phyloP scores from a whole-genome alignment of 2,329 filamentous ascomycete species.

The Ceratocystis diversiconidia region DNA sequence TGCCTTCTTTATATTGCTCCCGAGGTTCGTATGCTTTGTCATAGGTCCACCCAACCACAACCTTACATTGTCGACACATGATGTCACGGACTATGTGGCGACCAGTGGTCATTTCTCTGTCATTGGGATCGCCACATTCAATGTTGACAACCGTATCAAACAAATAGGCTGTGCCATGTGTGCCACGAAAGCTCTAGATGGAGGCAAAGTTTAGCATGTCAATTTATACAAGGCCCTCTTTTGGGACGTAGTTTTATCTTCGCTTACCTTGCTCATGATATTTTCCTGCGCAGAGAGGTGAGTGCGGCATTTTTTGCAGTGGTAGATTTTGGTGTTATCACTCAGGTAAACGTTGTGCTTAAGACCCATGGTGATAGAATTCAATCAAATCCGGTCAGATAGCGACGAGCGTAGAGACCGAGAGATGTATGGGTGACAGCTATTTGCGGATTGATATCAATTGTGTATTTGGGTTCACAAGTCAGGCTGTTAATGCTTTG shows the following conservation, averaged over 20 bases:
- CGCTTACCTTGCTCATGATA: constrained; percentile 76
- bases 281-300: constrained; percentile 92
- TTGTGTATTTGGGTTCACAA: neutral
- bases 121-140: constrained; percentile 65
- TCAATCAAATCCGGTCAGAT: neutral
- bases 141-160: constrained; percentile 93
- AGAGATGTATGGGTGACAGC: neutral
- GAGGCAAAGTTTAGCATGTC: neutral
- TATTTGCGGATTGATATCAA: neutral
- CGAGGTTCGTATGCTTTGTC: constrained; percentile 85
- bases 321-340: constrained; percentile 66
- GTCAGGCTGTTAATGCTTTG: neutral
- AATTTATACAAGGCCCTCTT: neutral
- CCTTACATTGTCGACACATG: constrained; percentile 75
- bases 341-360: constrained; percentile 84
- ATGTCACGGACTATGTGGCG: constrained; percentile 92
- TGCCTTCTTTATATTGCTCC: constrained; percentile 98
- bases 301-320: constrained; percentile 88
- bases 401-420: neutral
- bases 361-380: constrained; percentile 53
- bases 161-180: constrained; percentile 95
- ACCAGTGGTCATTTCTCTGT: constrained; percentile 97
- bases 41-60: constrained; percentile 96
- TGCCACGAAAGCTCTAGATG: constrained; percentile 86
- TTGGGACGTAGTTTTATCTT: neutral